These are phyloP conservation scores for Intubia oerlemansii DNA, from an alignment of 2,329 filamentous ascomycete species.

Conservation along the genomic window DNA sequence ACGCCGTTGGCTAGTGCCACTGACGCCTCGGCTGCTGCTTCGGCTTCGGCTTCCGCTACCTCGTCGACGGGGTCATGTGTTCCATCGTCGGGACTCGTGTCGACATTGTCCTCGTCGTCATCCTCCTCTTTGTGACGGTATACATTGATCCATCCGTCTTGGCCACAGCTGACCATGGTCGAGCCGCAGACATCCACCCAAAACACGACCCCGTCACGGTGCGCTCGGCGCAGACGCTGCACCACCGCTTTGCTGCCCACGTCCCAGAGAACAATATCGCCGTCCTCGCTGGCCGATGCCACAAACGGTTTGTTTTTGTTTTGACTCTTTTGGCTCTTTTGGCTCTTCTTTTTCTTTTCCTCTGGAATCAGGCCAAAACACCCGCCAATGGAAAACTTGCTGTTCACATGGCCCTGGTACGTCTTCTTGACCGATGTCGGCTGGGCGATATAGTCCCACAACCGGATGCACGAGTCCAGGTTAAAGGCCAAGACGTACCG, in stretches of 20 bases:
- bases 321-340: no score
- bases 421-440: constrained; percentile 65
- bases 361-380: constrained; percentile 44
- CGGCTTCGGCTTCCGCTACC: no score
- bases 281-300: constrained; percentile 72
- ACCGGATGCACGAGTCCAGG: constrained; percentile 67
- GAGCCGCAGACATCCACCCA: constrained; percentile 40
- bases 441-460: constrained; percentile 91
- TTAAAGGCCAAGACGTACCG: constrained; percentile 84
- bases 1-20: no score
- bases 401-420: constrained; percentile 80
- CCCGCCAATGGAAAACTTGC: constrained; percentile 64
- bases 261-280: constrained; percentile 73
- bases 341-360: constrained; percentile 1
- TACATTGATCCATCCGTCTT: constrained; percentile 30
- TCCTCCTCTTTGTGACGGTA: constrained; percentile 16
- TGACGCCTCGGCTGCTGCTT: no score
- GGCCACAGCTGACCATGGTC: constrained; percentile 34
- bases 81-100: background rate
- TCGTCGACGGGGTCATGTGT: background rate
- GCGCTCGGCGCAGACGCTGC: constrained; percentile 36
- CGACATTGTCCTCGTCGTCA: background rate
- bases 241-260: constrained; percentile 67
- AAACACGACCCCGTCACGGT: constrained; percentile 36
- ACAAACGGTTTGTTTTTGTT: no score